A percentile compares a stretch with the other conserved stretches of the same genome.
Conservation (phyloP, 2,329 filamentous ascomycete genomes). For the Fusarium armeniacum region DNA sequence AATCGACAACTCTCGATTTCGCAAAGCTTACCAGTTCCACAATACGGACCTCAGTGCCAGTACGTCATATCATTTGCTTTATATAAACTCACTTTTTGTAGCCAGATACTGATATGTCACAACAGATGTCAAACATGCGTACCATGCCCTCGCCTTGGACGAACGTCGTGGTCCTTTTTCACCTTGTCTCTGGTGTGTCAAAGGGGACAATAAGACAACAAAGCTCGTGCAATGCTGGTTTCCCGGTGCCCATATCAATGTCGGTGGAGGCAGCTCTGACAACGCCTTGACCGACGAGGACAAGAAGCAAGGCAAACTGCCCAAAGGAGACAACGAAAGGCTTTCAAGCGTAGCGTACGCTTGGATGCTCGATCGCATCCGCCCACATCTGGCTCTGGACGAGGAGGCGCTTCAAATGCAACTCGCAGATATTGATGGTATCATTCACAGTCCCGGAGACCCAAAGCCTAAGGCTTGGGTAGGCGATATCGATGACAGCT, state of each 20-base stretch:
- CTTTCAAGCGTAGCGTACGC: constrained; percentile 20
- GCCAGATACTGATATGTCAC: neutral
- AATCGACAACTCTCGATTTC: neutral
- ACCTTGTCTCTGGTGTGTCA: constrained; percentile 13
- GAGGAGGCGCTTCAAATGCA: constrained; percentile 18
- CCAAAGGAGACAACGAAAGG: constrained; percentile 3
- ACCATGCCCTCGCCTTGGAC: constrained; percentile 14
- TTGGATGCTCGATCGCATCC: constrained; percentile 18
- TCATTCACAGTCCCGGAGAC: constrained; percentile 5
- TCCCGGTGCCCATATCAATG: constrained; percentile 23
- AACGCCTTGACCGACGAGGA: constrained; percentile 10
- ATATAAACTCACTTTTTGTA: accelerated
- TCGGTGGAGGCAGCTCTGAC: constrained; percentile 15
- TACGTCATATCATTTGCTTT: neutral
- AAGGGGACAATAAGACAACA: constrained; percentile 4
- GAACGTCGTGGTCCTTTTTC: constrained; percentile 16
- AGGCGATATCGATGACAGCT: constrained; percentile 16
- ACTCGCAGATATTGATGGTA: constrained; percentile 6
- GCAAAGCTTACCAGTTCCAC: constrained; percentile 19
- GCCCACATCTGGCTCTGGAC: constrained; percentile 12
- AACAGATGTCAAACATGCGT: constrained; percentile 18
- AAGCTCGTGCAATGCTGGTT: constrained; percentile 23
- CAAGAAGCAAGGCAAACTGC: neutral
- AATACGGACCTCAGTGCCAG: constrained; percentile 17
- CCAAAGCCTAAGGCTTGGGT: constrained; percentile 1